phyloP scores from a whole-genome alignment of 495 filamentous ascomycete species.

The Barbatosphaeria neglecta region DNA sequence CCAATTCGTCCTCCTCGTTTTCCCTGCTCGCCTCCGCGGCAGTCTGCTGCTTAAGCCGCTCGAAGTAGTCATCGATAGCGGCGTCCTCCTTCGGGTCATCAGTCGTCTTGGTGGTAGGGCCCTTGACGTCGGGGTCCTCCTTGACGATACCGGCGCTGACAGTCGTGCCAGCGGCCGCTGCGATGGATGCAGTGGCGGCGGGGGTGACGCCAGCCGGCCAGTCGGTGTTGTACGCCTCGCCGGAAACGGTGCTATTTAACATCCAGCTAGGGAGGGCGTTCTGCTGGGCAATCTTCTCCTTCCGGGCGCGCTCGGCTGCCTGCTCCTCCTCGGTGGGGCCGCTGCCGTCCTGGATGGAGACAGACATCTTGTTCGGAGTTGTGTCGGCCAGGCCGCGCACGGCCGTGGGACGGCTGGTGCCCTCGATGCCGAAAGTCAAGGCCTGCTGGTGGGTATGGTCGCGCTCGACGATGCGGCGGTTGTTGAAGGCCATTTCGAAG shows the following conservation, averaged over 20 bases:
- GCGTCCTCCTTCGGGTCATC: background rate
- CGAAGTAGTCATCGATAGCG: constrained; percentile 1
- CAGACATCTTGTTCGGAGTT: constrained; percentile 58
- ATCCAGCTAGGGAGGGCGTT: constrained; percentile 88
- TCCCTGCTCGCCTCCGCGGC: background rate
- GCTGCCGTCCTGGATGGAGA: constrained; percentile 62
- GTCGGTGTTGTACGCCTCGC: constrained; percentile 5
- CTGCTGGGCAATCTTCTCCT: constrained; percentile 63
- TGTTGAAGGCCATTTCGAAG: constrained; percentile 64
- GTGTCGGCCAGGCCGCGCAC: constrained; percentile 59
- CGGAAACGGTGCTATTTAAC: constrained; percentile 67
- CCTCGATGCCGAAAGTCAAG: constrained; percentile 38
- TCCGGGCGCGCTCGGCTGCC: constrained; percentile 57
- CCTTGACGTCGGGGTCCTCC: background rate
- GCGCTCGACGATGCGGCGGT: constrained; percentile 47
- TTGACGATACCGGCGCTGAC: background rate
- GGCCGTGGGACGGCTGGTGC: constrained; percentile 44
- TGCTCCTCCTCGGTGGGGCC: constrained; percentile 67
- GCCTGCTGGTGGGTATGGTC: constrained; percentile 50
- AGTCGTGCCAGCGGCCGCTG: background rate
- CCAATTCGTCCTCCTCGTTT: constrained; percentile 2
- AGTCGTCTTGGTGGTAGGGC: background rate
- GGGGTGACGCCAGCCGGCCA: constrained; percentile 4
- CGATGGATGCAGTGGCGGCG: background rate
- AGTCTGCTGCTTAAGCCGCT: constrained; percentile 15